phyloP scores from a whole-genome alignment of 2,329 filamentous ascomycete genomes.

The Elsinoe perseae region DNA sequence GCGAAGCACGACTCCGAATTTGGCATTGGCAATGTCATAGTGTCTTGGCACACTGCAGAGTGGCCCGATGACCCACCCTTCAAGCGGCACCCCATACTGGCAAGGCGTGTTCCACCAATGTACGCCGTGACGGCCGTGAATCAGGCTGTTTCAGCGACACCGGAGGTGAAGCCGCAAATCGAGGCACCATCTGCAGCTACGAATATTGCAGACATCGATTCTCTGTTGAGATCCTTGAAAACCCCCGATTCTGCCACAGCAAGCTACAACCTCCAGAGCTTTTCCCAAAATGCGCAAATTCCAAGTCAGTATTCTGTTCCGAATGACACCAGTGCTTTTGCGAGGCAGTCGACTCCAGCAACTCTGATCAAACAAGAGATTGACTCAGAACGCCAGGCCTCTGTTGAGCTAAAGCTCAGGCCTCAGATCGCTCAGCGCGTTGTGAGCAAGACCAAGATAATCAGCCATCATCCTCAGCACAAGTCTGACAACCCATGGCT shows the following conservation, averaged over 20 bases:
- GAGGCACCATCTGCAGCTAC: neutral
- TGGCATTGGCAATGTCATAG: slow-evolving; percentile 62
- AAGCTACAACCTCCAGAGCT: neutral
- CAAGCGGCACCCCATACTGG: slow-evolving; percentile 46
- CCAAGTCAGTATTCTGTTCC: neutral
- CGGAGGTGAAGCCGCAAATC: neutral
- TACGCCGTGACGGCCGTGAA: neutral
- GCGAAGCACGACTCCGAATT: slow-evolving; percentile 69
- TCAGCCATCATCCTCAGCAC: neutral
- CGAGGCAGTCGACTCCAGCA: neutral
- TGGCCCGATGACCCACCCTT: slow-evolving; percentile 75
- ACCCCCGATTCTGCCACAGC: neutral
- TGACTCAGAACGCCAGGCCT: neutral
- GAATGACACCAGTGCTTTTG: neutral
- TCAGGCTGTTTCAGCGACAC: neutral
- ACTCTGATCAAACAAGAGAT: neutral
- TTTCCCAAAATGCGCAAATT: neutral
- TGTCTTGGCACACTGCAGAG: slow-evolving; percentile 67
- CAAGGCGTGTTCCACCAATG: slow-evolving; percentile 6
- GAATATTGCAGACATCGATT: neutral
- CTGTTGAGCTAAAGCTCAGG: neutral
- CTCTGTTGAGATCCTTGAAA: neutral
- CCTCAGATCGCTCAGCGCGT: neutral
- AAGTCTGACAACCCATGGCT: slow-evolving; percentile 3
- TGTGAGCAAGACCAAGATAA: neutral